These are phyloP conservation scores for Laetiporus sulphureus DNA, from an alignment of 1,284 basidiomycete species.

Conservation along the genomic window DNA sequence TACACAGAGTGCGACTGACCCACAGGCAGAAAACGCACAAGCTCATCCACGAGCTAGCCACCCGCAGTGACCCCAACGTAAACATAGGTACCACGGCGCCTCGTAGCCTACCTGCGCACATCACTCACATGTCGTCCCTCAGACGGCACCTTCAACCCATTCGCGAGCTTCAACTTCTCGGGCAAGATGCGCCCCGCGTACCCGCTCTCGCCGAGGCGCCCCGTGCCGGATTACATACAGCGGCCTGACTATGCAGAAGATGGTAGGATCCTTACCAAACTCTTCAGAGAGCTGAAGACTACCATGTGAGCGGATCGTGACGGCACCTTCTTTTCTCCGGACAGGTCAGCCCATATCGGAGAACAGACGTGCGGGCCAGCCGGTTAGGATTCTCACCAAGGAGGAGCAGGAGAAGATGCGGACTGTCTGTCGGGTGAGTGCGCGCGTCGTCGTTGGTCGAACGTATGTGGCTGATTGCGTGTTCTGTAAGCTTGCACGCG, in stretches of 20 bases:
- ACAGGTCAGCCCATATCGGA: constrained; percentile 62
- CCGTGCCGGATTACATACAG: constrained; percentile 69
- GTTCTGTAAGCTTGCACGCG: constrained; percentile 66
- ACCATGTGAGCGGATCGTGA: constrained; percentile 24
- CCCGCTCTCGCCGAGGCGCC: constrained; percentile 65
- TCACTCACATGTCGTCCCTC: background rate
- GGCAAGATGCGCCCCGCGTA: constrained; percentile 71
- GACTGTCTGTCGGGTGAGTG: constrained; percentile 63
- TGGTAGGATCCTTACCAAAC: constrained; percentile 38
- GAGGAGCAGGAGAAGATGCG: constrained; percentile 81
- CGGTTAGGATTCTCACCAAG: constrained; percentile 53
- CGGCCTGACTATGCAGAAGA: constrained; percentile 75
- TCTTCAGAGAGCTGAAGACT: constrained; percentile 19
- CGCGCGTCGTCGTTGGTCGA: constrained; percentile 9
- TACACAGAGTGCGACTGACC: no score
- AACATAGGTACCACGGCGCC: constrained; percentile 21
- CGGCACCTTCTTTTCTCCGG: constrained; percentile 11
- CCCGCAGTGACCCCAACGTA: constrained; percentile 29
- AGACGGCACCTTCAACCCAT: constrained; percentile 75
- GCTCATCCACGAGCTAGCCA: constrained; percentile 59
- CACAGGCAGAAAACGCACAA: constrained; percentile 71
- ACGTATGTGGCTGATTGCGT: constrained; percentile 8
- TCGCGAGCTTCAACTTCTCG: constrained; percentile 59
- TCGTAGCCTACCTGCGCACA: background rate
- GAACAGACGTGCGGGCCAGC: constrained; percentile 47